Evolutionary conservation across 805 yeast species (phyloP).

Genomic region (Candida endomychidarum): DNA sequence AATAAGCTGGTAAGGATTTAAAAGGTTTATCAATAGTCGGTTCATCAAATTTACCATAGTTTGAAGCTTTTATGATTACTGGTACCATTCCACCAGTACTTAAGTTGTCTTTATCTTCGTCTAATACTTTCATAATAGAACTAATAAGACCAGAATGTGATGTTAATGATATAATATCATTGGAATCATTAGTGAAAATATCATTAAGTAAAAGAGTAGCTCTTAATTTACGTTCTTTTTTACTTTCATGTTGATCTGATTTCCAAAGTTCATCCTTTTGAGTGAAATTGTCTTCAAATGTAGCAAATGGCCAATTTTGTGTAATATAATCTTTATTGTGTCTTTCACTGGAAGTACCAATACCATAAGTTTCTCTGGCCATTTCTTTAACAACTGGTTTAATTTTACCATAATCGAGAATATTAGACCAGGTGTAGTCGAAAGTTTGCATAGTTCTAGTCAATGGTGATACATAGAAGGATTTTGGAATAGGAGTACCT

Average conservation of each 20-base stretch:
- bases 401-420: slow-evolving; percentile 18
- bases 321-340: slow-evolving; percentile 24
- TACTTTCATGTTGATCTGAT: slow-evolving; percentile 22
- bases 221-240: slow-evolving; percentile 26
- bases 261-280: slow-evolving; percentile 28
- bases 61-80: slow-evolving; percentile 21
- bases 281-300: slow-evolving; percentile 26
- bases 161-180: slow-evolving; percentile 25
- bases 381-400: slow-evolving; percentile 26
- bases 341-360: slow-evolving; percentile 29
- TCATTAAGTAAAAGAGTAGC: slow-evolving; percentile 28
- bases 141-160: slow-evolving; percentile 30
- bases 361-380: slow-evolving; percentile 34
- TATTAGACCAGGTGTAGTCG: slow-evolving; percentile 23
- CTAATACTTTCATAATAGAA: slow-evolving; percentile 24
- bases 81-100: slow-evolving; percentile 31
- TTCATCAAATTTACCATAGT: slow-evolving; percentile 8
- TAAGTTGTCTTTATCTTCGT: slow-evolving; percentile 25
- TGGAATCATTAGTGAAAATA: slow-evolving; percentile 23
- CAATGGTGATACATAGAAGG: slow-evolving; percentile 31
- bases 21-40: slow-evolving; percentile 16
- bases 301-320: slow-evolving; percentile 19
- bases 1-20: slow-evolving; percentile 14
- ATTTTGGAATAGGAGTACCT: slow-evolving; percentile 24
- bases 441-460: slow-evolving; percentile 32